A percentile compares a stretch with the other conserved stretches of the same genome.
Conservation (phyloP, 1,284 basidiomycete species). For the Farysia itapuensis region DNA sequence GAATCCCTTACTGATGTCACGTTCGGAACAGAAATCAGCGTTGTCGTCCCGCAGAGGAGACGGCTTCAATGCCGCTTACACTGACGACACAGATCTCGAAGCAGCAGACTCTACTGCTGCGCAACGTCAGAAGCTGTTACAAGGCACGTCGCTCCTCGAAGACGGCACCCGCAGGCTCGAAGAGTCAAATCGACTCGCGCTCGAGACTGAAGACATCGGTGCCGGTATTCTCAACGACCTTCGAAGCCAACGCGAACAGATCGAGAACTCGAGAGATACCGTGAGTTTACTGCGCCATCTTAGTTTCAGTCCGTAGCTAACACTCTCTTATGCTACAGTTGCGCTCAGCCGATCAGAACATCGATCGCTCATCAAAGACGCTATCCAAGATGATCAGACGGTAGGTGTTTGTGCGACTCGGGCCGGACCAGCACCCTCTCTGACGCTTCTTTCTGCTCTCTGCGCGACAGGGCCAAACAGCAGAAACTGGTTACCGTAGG, state of each 20-base stretch:
- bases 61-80: conserved; percentile 17
- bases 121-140: conserved; percentile 62
- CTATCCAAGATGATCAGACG: conserved; percentile 68
- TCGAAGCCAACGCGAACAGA: conserved; percentile 86
- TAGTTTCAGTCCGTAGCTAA: conserved; percentile 20
- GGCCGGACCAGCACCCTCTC: background rate
- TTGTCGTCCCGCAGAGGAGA: conserved; percentile 9
- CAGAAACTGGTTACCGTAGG: conserved; percentile 56
- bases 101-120: conserved; percentile 23
- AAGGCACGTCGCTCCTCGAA: conserved; percentile 61
- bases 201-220: conserved; percentile 95
- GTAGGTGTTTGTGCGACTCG: conserved; percentile 61
- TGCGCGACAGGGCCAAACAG: conserved; percentile 51
- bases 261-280: conserved; percentile 87
- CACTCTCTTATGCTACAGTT: conserved; percentile 57
- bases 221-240: conserved; percentile 87
- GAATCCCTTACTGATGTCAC: background rate
- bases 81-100: conserved; percentile 40
- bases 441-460: background rate
- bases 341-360: conserved; percentile 65
- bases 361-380: conserved; percentile 67
- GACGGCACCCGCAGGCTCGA: conserved; percentile 70
- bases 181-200: conserved; percentile 85
- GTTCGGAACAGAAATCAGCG: background rate
- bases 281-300: too few species aligned